Conservation (phyloP, 164 flowering plant genomes). For the Paratinospora sagittata region DNA sequence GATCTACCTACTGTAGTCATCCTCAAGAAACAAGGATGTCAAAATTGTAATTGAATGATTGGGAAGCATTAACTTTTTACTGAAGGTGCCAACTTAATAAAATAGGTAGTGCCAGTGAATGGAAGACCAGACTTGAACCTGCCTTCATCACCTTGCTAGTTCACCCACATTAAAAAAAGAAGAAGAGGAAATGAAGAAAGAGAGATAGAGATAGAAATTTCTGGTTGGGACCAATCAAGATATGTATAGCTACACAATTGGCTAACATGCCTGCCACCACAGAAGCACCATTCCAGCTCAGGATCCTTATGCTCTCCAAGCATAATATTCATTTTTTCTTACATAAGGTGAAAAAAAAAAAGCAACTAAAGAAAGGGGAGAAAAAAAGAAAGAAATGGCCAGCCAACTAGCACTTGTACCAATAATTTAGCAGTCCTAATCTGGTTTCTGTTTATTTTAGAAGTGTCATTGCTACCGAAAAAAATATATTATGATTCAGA, state of each 20-base stretch:
- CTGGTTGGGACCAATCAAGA: too few species aligned
- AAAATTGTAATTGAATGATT: too few species aligned
- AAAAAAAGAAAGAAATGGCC: not conserved
- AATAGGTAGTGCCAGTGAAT: too few species aligned
- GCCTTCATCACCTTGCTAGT: too few species aligned
- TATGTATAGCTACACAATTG: not conserved
- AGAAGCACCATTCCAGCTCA: not conserved
- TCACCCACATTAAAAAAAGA: too few species aligned
- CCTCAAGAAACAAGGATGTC: too few species aligned
- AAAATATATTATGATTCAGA: not conserved
- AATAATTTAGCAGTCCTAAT: not conserved
- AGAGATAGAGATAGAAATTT: too few species aligned
- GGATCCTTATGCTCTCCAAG: conserved; percentile 1
- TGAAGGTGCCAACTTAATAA: too few species aligned
- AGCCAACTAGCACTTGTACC: not conserved
- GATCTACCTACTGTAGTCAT: too few species aligned
- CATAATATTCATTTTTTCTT: not conserved
- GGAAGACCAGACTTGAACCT: too few species aligned
- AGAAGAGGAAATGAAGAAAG: too few species aligned
- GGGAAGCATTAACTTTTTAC: too few species aligned
- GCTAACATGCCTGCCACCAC: not conserved
- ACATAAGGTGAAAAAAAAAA: not conserved
- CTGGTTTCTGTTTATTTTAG: not conserved
- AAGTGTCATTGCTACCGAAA: not conserved
- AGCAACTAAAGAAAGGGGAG: not conserved